Evolutionary conservation across 805 yeast species (phyloP).

Genomic region (Yamadazyma scolyti): DNA sequence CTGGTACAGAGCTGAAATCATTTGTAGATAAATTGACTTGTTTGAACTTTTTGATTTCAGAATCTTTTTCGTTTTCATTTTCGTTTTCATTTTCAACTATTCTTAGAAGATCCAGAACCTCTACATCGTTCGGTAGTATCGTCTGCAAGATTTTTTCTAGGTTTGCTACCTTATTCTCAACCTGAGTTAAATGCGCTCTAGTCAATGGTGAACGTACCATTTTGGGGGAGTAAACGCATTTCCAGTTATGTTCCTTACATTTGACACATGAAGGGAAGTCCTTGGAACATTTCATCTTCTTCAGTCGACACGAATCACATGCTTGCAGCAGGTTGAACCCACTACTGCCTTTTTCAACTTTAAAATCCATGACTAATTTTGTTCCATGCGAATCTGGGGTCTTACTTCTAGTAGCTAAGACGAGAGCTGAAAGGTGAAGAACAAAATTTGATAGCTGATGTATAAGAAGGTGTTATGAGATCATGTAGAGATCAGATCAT

Average conservation of each 20-base stretch:
- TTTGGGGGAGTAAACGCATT: conserved; percentile 75
- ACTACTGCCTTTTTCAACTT: too few species aligned
- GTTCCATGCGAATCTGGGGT: too few species aligned
- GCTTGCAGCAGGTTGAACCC: too few species aligned
- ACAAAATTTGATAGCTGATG: too few species aligned
- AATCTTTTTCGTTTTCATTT: conserved; percentile 2
- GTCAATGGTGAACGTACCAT: conserved; percentile 78
- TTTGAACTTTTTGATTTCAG: conserved; percentile 6
- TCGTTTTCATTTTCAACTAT: conserved; percentile 10
- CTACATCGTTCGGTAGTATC: conserved; percentile 27
- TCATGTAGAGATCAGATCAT: too few species aligned
- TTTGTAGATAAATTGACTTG: conserved; percentile 14
- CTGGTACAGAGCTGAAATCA: conserved; percentile 14
- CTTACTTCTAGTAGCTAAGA: too few species aligned
- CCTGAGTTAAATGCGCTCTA: conserved; percentile 75
- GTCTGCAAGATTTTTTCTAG: conserved; percentile 29
- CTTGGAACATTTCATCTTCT: conserved; percentile 79
- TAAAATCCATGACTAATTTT: too few species aligned
- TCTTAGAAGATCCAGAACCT: conserved; percentile 17
- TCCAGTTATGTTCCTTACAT: conserved; percentile 71
- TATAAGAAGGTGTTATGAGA: too few species aligned
- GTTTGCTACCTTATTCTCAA: conserved; percentile 48
- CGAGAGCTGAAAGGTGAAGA: too few species aligned
- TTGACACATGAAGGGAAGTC: conserved; percentile 73
- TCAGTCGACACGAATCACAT: conserved; percentile 79